Conservation (phyloP, 805 yeast genomes). For the Starmerella bombi region DNA sequence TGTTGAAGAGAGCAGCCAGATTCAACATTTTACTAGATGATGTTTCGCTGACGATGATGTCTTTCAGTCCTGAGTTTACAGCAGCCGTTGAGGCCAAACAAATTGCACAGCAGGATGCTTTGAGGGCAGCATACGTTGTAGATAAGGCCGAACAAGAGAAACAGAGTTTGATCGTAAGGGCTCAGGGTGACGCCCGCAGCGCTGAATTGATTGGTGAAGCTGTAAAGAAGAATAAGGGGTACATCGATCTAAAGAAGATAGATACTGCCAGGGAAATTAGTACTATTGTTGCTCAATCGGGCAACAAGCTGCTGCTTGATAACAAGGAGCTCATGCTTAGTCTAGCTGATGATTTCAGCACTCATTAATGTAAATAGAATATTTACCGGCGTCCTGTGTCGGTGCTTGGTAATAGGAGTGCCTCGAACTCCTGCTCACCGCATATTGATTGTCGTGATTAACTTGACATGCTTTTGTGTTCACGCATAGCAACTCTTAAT, state of each 20-base stretch:
- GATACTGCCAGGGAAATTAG: constrained; percentile 98
- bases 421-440: too few species aligned
- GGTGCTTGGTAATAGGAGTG: background rate
- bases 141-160: constrained; percentile 97
- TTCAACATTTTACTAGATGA: constrained; percentile 85
- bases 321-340: constrained; percentile 84
- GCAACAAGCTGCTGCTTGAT: constrained; percentile 82
- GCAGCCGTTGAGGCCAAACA: constrained; percentile 97
- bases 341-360: constrained; percentile 52
- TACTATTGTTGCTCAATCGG: constrained; percentile 64
- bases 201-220: constrained; percentile 99
- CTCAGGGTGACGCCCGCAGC: constrained; percentile 96
- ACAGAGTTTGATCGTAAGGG: constrained; percentile 91
- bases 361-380: constrained; percentile 3
- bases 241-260: constrained; percentile 89
- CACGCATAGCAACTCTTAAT: too few species aligned
- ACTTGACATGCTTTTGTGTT: background rate
- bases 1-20: constrained; percentile 79
- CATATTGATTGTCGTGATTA: too few species aligned
- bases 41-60: constrained; percentile 92
- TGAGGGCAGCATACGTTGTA: constrained; percentile 92
- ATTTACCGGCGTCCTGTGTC: background rate
- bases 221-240: constrained; percentile 88
- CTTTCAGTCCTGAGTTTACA: constrained; percentile 95
- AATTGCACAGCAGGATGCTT: constrained; percentile 98